Percentiles rank a stretch among this genome's conserved stretches.
Conservation (phyloP, 768 basidiomycete genomes). For the Mycena alexandri region DNA sequence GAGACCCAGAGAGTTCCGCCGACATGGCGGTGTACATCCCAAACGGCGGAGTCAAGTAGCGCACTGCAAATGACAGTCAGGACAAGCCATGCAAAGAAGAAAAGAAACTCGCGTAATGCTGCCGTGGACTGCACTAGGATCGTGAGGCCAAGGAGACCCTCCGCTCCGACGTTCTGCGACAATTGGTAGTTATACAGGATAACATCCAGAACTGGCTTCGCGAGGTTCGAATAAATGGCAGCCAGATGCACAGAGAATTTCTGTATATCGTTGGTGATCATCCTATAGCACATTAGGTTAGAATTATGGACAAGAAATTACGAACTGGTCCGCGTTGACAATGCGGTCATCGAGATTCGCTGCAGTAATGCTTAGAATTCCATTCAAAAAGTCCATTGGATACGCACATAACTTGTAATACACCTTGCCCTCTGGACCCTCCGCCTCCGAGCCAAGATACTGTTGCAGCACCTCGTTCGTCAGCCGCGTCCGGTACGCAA, state of each 20-base stretch:
- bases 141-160: conserved; percentile 87
- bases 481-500: conserved; percentile 88
- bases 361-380: conserved; percentile 44
- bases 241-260: conserved; percentile 92
- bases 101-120: conserved; percentile 72
- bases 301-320: conserved; percentile 7
- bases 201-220: conserved; percentile 93
- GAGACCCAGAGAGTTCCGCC: conserved; percentile 87
- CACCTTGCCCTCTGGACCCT: conserved; percentile 79
- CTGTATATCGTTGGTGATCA: conserved; percentile 97
- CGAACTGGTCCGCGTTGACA: conserved; percentile 94
- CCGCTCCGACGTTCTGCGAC: conserved; percentile 93
- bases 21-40: conserved; percentile 91
- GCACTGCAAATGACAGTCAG: conserved; percentile 63
- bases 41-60: conserved; percentile 90
- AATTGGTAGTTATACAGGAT: conserved; percentile 97
- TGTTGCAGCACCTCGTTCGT: conserved; percentile 85
- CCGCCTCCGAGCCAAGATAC: conserved; percentile 83
- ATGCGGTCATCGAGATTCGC: conserved; percentile 96
- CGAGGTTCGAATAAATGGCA: conserved; percentile 93
- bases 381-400: background rate
- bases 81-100: background rate
- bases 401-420: conserved; percentile 92
- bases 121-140: conserved; percentile 88
- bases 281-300: conserved; percentile 59